phyloP scores from a whole-genome alignment of 768 basidiomycete species.

The Lyophyllum atratum region DNA sequence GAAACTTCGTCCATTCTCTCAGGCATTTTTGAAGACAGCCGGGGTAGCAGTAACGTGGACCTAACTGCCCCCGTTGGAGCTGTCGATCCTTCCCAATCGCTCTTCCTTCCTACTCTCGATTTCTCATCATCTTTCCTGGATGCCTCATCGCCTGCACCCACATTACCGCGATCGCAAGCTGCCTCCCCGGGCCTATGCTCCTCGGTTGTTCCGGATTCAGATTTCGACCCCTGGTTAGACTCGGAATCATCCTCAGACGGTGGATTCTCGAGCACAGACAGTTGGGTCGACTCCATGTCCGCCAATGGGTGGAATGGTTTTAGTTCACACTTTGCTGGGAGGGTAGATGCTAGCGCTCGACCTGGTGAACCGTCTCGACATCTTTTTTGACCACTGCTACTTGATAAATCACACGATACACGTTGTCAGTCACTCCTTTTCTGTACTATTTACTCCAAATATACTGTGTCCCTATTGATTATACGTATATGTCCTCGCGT shows the following conservation, averaged over 20 bases:
- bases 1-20: conserved; percentile 32
- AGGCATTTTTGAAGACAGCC: conserved; percentile 17
- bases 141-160: conserved; percentile 7
- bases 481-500: too few species aligned
- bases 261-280: conserved; percentile 14
- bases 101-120: conserved; percentile 79
- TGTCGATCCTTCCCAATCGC: conserved; percentile 63
- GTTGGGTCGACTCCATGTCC: conserved; percentile 30
- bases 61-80: conserved; percentile 14
- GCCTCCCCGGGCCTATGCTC: conserved; percentile 8
- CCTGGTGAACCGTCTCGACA: neutral
- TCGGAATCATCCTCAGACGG: conserved; percentile 17
- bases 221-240: conserved; percentile 35
- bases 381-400: neutral
- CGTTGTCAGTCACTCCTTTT: neutral
- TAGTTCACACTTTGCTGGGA: conserved; percentile 36
- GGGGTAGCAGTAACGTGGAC: conserved; percentile 12
- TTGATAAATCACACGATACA: neutral
- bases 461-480: too few species aligned
- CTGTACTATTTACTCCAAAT: too few species aligned
- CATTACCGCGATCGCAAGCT: conserved; percentile 2
- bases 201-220: conserved; percentile 21
- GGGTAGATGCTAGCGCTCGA: conserved; percentile 1
- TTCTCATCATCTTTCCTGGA: conserved; percentile 55
- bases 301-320: conserved; percentile 40